These are phyloP conservation scores for Eucalyptus curtisii DNA, from an alignment of 345 rosid species.

Conservation along the genomic window DNA sequence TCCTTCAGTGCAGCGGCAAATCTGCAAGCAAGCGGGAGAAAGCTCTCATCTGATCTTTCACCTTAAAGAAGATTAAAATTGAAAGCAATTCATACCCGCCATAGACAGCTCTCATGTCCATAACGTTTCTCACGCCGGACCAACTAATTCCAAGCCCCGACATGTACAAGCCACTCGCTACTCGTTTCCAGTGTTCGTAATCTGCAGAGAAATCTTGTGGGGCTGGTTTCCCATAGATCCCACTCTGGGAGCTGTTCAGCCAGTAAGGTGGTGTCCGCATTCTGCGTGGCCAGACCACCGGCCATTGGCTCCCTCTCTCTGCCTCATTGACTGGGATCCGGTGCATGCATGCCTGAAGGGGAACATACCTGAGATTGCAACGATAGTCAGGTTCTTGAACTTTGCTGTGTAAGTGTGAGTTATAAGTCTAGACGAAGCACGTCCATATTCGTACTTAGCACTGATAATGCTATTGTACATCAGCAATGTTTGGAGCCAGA, in stretches of 20 bases:
- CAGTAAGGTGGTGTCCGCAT: conserved; percentile 63
- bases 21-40: conserved; percentile 15
- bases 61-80: neutral
- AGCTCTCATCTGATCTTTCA: neutral
- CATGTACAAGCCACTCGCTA: conserved; percentile 57
- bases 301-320: conserved; percentile 73
- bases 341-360: conserved; percentile 81
- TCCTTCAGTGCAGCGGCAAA: conserved; percentile 84
- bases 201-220: conserved; percentile 66
- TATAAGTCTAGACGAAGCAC: neutral
- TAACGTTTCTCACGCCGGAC: conserved; percentile 69
- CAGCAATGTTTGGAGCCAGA: neutral
- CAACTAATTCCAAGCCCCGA: conserved; percentile 73
- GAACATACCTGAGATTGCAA: conserved; percentile 57
- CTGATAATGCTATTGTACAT: neutral
- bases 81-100: conserved; percentile 45
- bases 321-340: conserved; percentile 24
- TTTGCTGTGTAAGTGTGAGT: neutral
- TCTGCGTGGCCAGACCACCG: conserved; percentile 61
- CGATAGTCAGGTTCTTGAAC: neutral
- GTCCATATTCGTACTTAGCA: neutral
- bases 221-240: conserved; percentile 87
- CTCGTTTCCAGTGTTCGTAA: conserved; percentile 72
- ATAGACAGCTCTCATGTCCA: conserved; percentile 96
- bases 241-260: conserved; percentile 81